A percentile compares a stretch with the other conserved stretches of the same genome.
These are phyloP conservation scores for Camptophora hylomeconis DNA, from an alignment of 2,329 filamentous ascomycete genomes.

Conservation along the genomic window DNA sequence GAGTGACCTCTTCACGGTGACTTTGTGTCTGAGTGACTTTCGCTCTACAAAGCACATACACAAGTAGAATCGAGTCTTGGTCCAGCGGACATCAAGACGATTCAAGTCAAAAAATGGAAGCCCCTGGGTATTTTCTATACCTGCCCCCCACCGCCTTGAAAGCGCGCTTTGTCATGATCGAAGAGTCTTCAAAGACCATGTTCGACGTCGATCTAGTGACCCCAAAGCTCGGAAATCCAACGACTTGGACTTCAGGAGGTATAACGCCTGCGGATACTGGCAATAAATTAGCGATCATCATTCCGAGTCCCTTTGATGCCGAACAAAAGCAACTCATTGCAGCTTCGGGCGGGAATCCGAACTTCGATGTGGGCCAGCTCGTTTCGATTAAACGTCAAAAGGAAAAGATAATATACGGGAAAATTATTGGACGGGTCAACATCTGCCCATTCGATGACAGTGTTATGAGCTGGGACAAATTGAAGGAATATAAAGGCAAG, in stretches of 20 bases:
- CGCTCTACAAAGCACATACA: no score
- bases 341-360: neutral
- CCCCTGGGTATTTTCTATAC: neutral
- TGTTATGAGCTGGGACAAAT: constrained; percentile 1
- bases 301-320: neutral
- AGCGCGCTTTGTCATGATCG: constrained; percentile 1
- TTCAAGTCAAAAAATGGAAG: no score
- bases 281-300: neutral
- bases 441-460: neutral
- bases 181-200: constrained; percentile 1
- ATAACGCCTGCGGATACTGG: neutral
- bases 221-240: neutral
- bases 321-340: neutral
- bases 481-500: neutral
- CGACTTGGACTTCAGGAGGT: neutral
- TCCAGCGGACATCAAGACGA: no score
- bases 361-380: constrained; percentile 1
- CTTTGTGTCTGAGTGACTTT: no score
- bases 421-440: constrained; percentile 1
- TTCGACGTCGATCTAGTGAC: constrained; percentile 1
- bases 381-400: neutral
- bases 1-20: no score
- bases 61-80: no score
- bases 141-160: constrained; percentile 1
- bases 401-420: neutral